Percentiles rank a stretch among this genome's conserved stretches.
Conservation (phyloP, 75 land plant genomes). For the Isoetes taiwanensis region DNA sequence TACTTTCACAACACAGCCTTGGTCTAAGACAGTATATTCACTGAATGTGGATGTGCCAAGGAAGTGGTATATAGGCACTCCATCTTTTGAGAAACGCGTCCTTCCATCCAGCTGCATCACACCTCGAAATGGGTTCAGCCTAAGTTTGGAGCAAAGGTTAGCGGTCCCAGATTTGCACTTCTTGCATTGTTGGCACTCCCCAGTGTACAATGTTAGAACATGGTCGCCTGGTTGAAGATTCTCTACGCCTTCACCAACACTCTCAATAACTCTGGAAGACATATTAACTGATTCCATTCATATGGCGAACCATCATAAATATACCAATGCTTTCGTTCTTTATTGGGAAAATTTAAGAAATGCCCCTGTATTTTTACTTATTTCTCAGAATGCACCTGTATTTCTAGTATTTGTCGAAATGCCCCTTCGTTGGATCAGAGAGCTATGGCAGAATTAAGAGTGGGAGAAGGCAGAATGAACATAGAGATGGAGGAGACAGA, state of each 20-base stretch:
- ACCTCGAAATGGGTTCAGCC: slow-evolving; percentile 22
- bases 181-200: slow-evolving; percentile 35
- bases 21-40: slow-evolving; percentile 56
- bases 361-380: no score
- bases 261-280: not conserved
- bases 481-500: no score
- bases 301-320: no score
- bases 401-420: no score
- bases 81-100: slow-evolving; percentile 21
- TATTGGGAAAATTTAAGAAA: no score
- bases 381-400: no score
- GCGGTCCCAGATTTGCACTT: slow-evolving; percentile 31
- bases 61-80: slow-evolving; percentile 31
- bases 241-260: not conserved
- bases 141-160: slow-evolving; percentile 30
- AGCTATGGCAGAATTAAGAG: no score
- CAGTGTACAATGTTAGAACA: slow-evolving; percentile 39
- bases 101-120: slow-evolving; percentile 19
- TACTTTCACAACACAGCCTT: slow-evolving; percentile 31
- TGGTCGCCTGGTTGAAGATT: slow-evolving; percentile 11
- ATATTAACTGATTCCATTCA: no score
- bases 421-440: no score
- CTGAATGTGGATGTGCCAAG: slow-evolving; percentile 40
- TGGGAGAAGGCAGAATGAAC: no score
- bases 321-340: no score